Conservation (phyloP, 345 rosid genomes). For the Lenwebbia sp. region DNA sequence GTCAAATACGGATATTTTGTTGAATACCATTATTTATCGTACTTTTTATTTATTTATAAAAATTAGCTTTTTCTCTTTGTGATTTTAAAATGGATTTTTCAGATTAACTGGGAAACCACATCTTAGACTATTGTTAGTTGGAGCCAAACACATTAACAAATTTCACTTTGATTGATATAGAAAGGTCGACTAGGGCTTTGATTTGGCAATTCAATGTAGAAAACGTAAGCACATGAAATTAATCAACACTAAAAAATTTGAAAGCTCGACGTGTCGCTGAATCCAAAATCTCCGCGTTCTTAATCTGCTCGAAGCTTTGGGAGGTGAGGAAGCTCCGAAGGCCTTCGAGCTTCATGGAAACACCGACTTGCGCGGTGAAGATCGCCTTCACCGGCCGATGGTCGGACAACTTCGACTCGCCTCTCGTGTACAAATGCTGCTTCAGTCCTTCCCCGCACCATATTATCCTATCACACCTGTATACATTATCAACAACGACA, state of each 20-base stretch:
- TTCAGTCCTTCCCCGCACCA: constrained; percentile 1
- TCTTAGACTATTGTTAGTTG: neutral
- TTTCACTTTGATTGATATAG: neutral
- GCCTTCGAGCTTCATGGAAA: neutral
- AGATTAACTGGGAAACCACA: neutral
- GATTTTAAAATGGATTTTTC: neutral
- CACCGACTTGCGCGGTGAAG: neutral
- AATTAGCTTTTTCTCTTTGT: neutral
- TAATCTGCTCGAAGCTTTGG: neutral
- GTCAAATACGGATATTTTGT: no score
- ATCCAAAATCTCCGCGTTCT: neutral
- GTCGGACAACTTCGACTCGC: constrained; percentile 2
- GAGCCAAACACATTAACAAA: neutral
- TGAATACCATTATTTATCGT: no score
- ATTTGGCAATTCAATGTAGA: neutral
- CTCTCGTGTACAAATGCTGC: neutral
- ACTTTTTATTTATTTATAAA: accelerated
- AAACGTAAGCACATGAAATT: neutral
- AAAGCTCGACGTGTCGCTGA: neutral
- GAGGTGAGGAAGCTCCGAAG: neutral
- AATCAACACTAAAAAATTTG: neutral
- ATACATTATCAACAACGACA: neutral
- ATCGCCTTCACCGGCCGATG: neutral
- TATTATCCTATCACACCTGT: constrained; percentile 4
- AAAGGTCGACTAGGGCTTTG: neutral